A percentile compares a stretch with the other conserved stretches of the same genome.
phyloP scores from a whole-genome alignment of 2,329 filamentous ascomycete species.

The Monosporascus cannonballus region DNA sequence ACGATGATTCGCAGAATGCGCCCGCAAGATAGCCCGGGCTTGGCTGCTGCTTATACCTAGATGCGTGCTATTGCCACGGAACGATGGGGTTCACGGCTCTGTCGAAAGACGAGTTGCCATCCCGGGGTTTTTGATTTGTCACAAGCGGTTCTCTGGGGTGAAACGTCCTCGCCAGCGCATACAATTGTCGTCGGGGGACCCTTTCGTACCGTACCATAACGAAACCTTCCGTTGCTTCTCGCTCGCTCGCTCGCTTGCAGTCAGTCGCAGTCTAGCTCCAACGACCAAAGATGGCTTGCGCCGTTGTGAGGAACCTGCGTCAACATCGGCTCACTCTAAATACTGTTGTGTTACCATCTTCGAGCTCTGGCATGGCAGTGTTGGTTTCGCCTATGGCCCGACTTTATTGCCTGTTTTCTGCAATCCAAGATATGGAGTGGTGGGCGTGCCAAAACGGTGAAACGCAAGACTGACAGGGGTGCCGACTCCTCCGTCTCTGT shows the following conservation, averaged over 20 bases:
- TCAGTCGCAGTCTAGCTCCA: background rate
- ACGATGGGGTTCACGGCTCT: conserved; percentile 19
- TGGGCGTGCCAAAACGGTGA: conserved; percentile 22
- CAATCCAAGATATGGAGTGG: conserved; percentile 14
- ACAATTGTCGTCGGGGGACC: conserved; percentile 15
- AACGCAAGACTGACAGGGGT: conserved; percentile 21
- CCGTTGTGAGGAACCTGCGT: conserved; percentile 10
- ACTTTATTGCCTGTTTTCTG: background rate
- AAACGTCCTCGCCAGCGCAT: conserved; percentile 26
- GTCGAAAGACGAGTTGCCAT: conserved; percentile 15
- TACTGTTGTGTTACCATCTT: background rate
- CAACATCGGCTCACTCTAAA: background rate
- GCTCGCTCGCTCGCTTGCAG: conserved; percentile 3
- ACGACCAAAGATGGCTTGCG: conserved; percentile 3
- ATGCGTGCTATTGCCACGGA: conserved; percentile 12
- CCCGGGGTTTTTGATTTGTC: conserved; percentile 23
- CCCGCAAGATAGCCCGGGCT: conserved; percentile 18
- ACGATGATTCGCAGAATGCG: conserved; percentile 22
- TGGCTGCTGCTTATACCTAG: conserved; percentile 20
- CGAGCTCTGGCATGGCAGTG: background rate
- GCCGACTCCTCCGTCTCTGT: conserved; percentile 15
- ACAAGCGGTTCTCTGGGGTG: conserved; percentile 16
- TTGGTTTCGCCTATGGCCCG: background rate
- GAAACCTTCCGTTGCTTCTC: conserved; percentile 8
- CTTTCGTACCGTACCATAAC: conserved; percentile 9